phyloP scores from a whole-genome alignment of 2,329 filamentous ascomycete species.

The Exophiala alcalophila region DNA sequence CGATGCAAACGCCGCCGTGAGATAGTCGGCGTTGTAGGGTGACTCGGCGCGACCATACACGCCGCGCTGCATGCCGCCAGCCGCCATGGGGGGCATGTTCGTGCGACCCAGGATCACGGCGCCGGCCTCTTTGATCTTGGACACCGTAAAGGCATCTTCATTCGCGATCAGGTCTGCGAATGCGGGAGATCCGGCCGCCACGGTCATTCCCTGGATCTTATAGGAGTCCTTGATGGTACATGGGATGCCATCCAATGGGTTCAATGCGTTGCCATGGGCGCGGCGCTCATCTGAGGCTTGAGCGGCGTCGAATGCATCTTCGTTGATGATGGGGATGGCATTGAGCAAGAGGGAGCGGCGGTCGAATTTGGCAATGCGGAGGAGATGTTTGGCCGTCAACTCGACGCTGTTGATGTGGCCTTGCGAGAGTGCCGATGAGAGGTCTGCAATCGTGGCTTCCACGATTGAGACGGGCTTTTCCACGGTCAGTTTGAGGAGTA shows the following conservation, averaged over 20 bases:
- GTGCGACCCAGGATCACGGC: constrained; percentile 35
- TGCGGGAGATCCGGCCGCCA: constrained; percentile 55
- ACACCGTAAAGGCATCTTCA: constrained; percentile 32
- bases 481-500: no score
- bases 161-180: constrained; percentile 50
- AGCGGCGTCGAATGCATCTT: constrained; percentile 46
- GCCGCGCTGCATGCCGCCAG: constrained; percentile 57
- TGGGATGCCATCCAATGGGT: constrained; percentile 54
- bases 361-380: constrained; percentile 49
- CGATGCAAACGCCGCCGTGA: constrained; percentile 51
- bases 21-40: constrained; percentile 53
- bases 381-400: constrained; percentile 45
- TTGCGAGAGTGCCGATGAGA: constrained; percentile 41
- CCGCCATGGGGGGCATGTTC: constrained; percentile 54
- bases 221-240: constrained; percentile 59
- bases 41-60: constrained; percentile 56
- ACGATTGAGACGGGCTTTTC: no score
- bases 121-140: constrained; percentile 30
- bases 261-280: constrained; percentile 36
- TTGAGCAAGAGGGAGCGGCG: constrained; percentile 42
- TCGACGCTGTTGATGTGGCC: constrained; percentile 45
- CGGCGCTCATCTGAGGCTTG: constrained; percentile 47
- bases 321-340: constrained; percentile 50
- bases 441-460: constrained; percentile 43
- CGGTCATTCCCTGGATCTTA: constrained; percentile 52